Percentiles rank a stretch among this genome's conserved stretches.
phyloP scores from a whole-genome alignment of 306 rosid species.

The Cucurbita ficifolia region DNA sequence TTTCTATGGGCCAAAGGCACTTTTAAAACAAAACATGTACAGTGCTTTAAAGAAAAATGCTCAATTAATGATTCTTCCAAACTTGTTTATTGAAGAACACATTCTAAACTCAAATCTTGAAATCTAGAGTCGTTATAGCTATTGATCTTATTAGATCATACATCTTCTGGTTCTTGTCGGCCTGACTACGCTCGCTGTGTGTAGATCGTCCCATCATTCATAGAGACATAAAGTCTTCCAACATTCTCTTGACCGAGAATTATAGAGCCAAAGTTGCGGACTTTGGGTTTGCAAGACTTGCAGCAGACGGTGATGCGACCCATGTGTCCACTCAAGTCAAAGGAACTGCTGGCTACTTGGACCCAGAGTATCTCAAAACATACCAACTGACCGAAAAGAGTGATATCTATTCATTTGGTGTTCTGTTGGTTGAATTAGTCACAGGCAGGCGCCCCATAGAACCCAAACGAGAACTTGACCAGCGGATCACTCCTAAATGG shows the following conservation, averaged over 20 bases:
- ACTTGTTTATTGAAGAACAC: neutral
- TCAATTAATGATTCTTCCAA: neutral
- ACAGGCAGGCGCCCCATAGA: slow-evolving; percentile 97
- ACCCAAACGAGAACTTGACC: slow-evolving; percentile 57
- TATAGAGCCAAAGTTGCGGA: slow-evolving; percentile 91
- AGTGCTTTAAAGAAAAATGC: too few species aligned
- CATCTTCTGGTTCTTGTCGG: neutral
- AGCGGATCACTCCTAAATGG: slow-evolving; percentile 79
- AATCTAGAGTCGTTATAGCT: neutral
- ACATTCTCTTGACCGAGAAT: slow-evolving; percentile 71
- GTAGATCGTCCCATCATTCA: slow-evolving; percentile 94
- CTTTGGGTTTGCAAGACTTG: slow-evolving; percentile 89
- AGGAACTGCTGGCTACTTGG: slow-evolving; percentile 99
- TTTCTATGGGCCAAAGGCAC: neutral
- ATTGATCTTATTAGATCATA: neutral
- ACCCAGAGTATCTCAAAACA: slow-evolving; percentile 88
- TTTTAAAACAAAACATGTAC: neutral
- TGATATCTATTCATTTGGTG: slow-evolving; percentile 94
- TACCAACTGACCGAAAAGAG: slow-evolving; percentile 92
- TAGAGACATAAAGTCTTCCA: slow-evolving; percentile 91
- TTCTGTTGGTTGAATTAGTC: slow-evolving; percentile 75
- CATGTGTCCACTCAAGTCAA: slow-evolving; percentile 91
- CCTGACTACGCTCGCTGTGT: neutral
- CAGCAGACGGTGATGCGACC: slow-evolving; percentile 74
- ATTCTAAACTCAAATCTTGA: neutral